Evolutionary conservation across 192 early-diverging fungal genomes (phyloP), one percentile per base, ranked within the genome.

Genomic region (Podila verticillata): DNA sequence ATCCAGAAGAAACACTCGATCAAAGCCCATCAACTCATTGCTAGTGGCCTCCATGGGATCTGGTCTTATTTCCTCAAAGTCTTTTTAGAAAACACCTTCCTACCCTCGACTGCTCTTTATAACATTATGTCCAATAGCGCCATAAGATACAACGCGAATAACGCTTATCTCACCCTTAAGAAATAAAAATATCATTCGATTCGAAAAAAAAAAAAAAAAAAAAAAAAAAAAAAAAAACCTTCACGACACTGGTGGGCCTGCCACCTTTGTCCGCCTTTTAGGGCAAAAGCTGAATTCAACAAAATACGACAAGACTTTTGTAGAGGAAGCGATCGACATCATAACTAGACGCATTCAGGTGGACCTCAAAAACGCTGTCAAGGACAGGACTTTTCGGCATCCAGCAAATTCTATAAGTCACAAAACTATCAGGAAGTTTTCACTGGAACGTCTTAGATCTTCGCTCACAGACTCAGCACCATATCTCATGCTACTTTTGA

Each of bases 321-420:
- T 30, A 32, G 2, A 10, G 15, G 49, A 66, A n/a, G 49, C 49
- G 31, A 66, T 66, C 20, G 32, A 66, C 0, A 34, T 66, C 12
- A 30, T 66, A n/a, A 20, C 64, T 31, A 20, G 30, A n/a, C 64
- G 64, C 31, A 28, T 48, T 66, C 47, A 56, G 51, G 51, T 29
- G 35, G 64, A 66, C 29, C 49, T 66, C 30, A 49, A 66, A 2
- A 30, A 66, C 9, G 64, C 64, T 17, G 28, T 20, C 64, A 66
- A 66, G 64, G 29, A 56, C 35, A 66, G 8, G 54, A 31, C 64
- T 31, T 66, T 66, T 20, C 4, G 20, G 17, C 64, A 66, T 35
- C 64, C 64, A 56, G 49, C 64, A 66, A 56, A 66, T n/a, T 66
- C 64, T 24, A 66, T 66, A 32, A 34, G 9, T 31, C 64, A 49